Percentiles rank a stretch among this genome's conserved stretches.
Conservation (phyloP, 768 basidiomycete species). For the Lactifluus piperatus region DNA sequence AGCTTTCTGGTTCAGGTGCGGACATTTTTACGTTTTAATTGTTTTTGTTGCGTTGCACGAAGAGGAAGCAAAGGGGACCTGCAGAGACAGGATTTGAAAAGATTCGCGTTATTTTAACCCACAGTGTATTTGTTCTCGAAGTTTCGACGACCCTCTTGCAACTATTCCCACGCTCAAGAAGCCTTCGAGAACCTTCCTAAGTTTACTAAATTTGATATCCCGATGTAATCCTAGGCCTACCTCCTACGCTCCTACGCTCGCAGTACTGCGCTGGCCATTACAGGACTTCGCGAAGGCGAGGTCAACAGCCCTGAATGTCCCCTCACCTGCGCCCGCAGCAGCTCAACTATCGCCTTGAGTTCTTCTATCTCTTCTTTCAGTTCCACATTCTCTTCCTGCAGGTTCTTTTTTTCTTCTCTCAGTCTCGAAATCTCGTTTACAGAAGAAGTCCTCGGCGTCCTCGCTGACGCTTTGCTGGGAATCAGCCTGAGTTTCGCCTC, state of each 20-base stretch:
- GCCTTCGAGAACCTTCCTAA: slow-evolving; percentile 27
- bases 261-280: slow-evolving; percentile 9
- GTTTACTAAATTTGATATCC: neutral
- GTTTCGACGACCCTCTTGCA: slow-evolving; percentile 29
- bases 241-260: neutral
- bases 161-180: slow-evolving; percentile 20
- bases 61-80: slow-evolving; percentile 13
- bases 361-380: slow-evolving; percentile 53
- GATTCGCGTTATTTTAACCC: slow-evolving; percentile 31
- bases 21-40: slow-evolving; percentile 44
- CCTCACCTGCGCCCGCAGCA: slow-evolving; percentile 48
- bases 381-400: slow-evolving; percentile 51
- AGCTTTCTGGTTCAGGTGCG: slow-evolving; percentile 51
- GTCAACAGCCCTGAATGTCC: slow-evolving; percentile 38
- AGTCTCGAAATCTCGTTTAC: slow-evolving; percentile 32
- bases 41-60: slow-evolving; percentile 17
- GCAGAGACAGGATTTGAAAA: slow-evolving; percentile 12
- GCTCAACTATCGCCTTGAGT: slow-evolving; percentile 60
- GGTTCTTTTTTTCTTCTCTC: slow-evolving; percentile 39
- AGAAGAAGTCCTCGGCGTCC: slow-evolving; percentile 5
- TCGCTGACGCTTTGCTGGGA: slow-evolving; percentile 24
- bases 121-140: slow-evolving; percentile 34
- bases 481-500: slow-evolving; percentile 44
- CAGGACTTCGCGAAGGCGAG: slow-evolving; percentile 39
- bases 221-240: too few species aligned